These are phyloP conservation scores for Novymonas esmeraldas DNA, from an alignment of 208 protist species.

Conservation along the genomic window DNA sequence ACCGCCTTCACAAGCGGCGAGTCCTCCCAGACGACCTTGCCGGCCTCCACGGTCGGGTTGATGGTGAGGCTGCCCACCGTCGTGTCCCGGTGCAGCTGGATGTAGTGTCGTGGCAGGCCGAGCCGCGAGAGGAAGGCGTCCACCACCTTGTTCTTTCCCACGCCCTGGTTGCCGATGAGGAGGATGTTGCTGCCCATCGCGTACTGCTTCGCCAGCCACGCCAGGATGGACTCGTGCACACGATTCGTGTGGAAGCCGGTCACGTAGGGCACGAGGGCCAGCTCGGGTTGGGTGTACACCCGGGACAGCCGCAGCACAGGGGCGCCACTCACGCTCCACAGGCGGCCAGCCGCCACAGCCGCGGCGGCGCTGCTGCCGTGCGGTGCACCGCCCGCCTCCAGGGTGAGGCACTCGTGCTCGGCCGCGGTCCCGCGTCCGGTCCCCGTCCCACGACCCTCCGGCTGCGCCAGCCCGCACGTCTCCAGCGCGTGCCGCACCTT, in stretches of 20 bases:
- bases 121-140: slow-evolving; percentile 93
- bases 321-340: slow-evolving; percentile 43
- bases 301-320: slow-evolving; percentile 51
- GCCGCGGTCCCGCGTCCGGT: background rate
- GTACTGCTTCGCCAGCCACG: slow-evolving; percentile 90
- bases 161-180: slow-evolving; percentile 95
- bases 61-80: slow-evolving; percentile 93
- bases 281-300: slow-evolving; percentile 59
- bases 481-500: slow-evolving; percentile 68
- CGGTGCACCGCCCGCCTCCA: background rate
- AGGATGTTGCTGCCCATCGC: slow-evolving; percentile 84
- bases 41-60: slow-evolving; percentile 84
- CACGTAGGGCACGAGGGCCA: slow-evolving; percentile 88
- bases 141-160: slow-evolving; percentile 97
- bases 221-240: slow-evolving; percentile 84
- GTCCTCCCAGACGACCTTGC: slow-evolving; percentile 91
- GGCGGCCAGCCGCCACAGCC: slow-evolving; percentile 5
- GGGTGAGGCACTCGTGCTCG: background rate
- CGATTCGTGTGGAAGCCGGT: slow-evolving; percentile 89
- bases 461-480: slow-evolving; percentile 36
- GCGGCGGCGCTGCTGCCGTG: background rate
- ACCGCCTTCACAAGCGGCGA: slow-evolving; percentile 94
- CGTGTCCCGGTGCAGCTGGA: slow-evolving; percentile 96
- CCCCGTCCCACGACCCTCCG: background rate
- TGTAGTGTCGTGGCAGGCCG: slow-evolving; percentile 91